These are phyloP conservation scores for Blepharisma japonicum DNA, from an alignment of 73 alveolate genomes.

Conservation along the genomic window DNA sequence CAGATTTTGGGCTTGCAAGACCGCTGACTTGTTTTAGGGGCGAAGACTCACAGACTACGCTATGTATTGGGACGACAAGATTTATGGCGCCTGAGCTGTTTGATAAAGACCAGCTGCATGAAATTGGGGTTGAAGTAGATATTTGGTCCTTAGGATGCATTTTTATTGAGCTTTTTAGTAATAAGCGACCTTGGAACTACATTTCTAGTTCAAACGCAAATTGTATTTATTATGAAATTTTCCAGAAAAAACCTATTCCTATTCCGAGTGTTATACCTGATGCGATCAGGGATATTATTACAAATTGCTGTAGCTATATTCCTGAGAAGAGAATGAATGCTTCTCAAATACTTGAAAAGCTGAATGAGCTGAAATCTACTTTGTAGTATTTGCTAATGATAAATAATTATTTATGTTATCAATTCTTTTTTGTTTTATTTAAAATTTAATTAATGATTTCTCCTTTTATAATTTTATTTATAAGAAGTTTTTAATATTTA, in stretches of 20 bases:
- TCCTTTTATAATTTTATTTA: no score
- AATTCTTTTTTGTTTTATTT: no score
- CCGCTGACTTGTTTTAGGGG: conserved; percentile 1
- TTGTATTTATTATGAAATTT: conserved; percentile 21
- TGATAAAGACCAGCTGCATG: not conserved
- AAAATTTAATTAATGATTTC: no score
- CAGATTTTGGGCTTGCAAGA: conserved; percentile 28
- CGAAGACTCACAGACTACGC: not conserved
- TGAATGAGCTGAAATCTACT: no score
- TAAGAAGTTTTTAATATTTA: no score
- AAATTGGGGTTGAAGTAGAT: conserved; percentile 24
- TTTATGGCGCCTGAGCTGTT: conserved; percentile 28
- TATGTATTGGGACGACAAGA: conserved; percentile 27
- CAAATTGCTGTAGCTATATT: not conserved
- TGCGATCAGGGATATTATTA: not conserved
- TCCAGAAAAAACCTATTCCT: conserved; percentile 17
- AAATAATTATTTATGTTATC: no score
- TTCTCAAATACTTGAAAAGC: no score
- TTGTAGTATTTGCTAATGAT: no score
- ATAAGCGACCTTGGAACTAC: conserved; percentile 11
- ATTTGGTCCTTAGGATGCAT: conserved; percentile 16
- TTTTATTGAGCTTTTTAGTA: conserved; percentile 12
- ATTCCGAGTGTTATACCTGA: conserved; percentile 9
- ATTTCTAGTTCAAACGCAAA: conserved; percentile 5
- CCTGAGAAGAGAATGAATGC: not conserved